Evolutionary conservation across 495 filamentous ascomycete genomes (phyloP), one percentile per base, ranked within the genome.

Genomic region (Aspergillus asperescens): DNA sequence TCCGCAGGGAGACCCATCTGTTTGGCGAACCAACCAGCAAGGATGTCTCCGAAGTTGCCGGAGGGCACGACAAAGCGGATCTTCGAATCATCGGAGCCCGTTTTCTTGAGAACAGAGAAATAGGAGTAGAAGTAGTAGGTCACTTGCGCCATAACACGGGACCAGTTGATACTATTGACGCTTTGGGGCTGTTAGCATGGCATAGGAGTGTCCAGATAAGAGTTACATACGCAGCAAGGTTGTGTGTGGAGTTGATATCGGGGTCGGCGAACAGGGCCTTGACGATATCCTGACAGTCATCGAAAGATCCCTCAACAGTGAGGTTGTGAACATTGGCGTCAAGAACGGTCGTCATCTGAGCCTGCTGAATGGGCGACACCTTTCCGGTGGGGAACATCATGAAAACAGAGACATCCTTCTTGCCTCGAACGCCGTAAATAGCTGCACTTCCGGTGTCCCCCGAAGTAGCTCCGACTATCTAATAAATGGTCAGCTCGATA

Each of bases 31-130:
- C 87, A 97, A 37, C 93, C 93, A 0, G 93, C 91, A 3, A 96
- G 78, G 58, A 97, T 86, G 63, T 97, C 85, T n/a, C 91, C 92
- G 64, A 98, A 98, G 77, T 98, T 97, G 10, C 93, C 92, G 2
- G 89, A 88, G 1, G 93, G 93, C 0, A 88, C 85, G 7, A 92
- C 86, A 60, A 88, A 90, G 39, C 88, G 81, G 49, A 96, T 73
- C 56, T 83, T 82, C 13, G 74, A 74, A 29, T 75, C 69, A 49
- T 79, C 76, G 23, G 73, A 71, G 0, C 68, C 34, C 4, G 79
- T 65, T 9, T 76, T 71, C 38, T 75, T 73, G 13, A 72, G 72
- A 28, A 98, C 80, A 10, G 83, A 73, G 70, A 95, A 91, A 77
- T 96, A 97, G 2, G 91, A 79, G 63, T 88, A 73, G 75, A 91